phyloP scores from a whole-genome alignment of 768 basidiomycete species.

The Calocera viscosa region DNA sequence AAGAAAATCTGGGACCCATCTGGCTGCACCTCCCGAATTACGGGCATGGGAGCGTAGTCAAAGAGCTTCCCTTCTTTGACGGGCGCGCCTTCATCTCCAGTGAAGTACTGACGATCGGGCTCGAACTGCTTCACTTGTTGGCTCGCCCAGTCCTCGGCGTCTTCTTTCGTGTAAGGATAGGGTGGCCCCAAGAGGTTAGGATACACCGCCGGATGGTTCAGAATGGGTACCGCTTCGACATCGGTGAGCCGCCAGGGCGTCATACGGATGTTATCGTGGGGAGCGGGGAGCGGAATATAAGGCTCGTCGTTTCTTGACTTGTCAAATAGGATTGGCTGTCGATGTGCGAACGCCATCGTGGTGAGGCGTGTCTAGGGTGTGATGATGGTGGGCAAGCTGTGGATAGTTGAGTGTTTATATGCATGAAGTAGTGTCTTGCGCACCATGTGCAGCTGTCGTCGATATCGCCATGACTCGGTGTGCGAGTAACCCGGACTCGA shows the following conservation, averaged over 20 bases:
- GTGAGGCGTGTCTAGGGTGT: background rate
- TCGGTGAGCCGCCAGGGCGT: conserved; percentile 45
- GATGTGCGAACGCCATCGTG: background rate
- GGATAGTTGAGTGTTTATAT: no score
- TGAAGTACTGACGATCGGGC: background rate
- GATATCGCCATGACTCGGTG: no score
- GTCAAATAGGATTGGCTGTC: background rate
- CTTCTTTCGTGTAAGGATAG: conserved; percentile 38
- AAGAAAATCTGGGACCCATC: background rate
- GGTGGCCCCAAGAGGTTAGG: conserved; percentile 38
- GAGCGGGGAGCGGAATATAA: conserved; percentile 42
- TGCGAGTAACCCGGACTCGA: no score
- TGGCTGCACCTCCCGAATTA: background rate
- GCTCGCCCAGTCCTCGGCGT: conserved; percentile 33
- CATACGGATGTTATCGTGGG: conserved; percentile 43
- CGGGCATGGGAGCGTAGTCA: background rate
- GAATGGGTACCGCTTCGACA: conserved; percentile 28
- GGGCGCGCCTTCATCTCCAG: background rate
- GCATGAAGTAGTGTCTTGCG: no score
- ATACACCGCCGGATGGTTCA: conserved; percentile 43
- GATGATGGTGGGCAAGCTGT: no score
- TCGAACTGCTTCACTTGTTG: background rate
- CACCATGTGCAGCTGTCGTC: no score
- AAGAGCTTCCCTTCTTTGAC: background rate
- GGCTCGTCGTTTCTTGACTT: conserved; percentile 28